Evolutionary conservation across 169 alveolate genomes (phyloP).

Genomic region (Blepharisma undulans): DNA sequence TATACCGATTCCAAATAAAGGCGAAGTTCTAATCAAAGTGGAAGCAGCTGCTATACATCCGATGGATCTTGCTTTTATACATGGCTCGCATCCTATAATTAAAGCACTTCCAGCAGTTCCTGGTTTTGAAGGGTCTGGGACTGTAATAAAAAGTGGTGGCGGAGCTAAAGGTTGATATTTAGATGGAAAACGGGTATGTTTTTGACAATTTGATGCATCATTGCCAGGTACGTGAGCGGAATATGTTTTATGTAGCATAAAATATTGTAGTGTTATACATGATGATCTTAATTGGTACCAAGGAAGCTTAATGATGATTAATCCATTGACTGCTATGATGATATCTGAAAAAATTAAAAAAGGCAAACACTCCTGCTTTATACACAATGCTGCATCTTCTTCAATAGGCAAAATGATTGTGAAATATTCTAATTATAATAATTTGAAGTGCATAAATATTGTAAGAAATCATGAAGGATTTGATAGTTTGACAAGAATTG

Average conservation of each 20-base stretch:
- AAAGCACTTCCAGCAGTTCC: conserved; percentile 63
- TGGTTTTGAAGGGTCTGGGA: conserved; percentile 85
- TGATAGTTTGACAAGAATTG: background rate
- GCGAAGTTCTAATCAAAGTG: conserved; percentile 70
- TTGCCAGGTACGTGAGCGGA: background rate
- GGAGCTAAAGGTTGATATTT: conserved; percentile 3
- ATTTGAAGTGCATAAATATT: background rate
- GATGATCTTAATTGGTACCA: background rate
- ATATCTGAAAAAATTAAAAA: background rate
- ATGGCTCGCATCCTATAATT: conserved; percentile 46
- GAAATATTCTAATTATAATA: background rate
- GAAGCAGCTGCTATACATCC: conserved; percentile 78
- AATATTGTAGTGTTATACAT: background rate
- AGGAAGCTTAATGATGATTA: background rate
- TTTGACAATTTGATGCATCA: background rate
- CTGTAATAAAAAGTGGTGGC: conserved; percentile 71
- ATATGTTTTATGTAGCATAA: background rate
- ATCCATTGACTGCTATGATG: background rate
- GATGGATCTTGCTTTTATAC: conserved; percentile 52
- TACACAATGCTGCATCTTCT: conserved; percentile 23
- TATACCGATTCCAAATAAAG: conserved; percentile 56
- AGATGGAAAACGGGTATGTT: background rate
- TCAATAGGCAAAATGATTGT: background rate
- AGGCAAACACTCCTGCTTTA: background rate
- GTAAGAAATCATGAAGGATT: background rate